A percentile compares a stretch with the other conserved stretches of the same genome.
phyloP scores from a whole-genome alignment of 2,329 filamentous ascomycete species.

The Grosmannia clavigera region DNA sequence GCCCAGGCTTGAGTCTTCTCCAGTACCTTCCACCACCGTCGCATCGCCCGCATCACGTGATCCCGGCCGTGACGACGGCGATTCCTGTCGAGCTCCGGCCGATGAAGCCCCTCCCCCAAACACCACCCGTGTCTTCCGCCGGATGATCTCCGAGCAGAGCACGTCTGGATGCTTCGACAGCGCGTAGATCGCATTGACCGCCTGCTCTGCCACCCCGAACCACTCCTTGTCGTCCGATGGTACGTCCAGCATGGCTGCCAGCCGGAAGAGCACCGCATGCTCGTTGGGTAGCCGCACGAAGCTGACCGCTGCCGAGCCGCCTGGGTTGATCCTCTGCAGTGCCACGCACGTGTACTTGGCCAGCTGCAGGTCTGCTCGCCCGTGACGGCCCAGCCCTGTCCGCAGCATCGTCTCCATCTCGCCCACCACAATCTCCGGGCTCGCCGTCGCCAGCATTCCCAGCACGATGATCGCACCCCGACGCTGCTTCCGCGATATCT shows the following conservation, averaged over 20 bases:
- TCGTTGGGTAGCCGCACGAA: constrained; percentile 80
- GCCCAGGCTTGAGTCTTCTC: not conserved
- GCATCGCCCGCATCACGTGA: constrained; percentile 28
- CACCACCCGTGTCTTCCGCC: constrained; percentile 73
- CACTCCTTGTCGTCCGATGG: constrained; percentile 87
- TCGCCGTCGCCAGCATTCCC: constrained; percentile 89
- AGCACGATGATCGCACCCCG: constrained; percentile 91
- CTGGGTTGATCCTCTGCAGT: constrained; percentile 77
- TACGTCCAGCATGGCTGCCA: constrained; percentile 78
- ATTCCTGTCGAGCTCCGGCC: constrained; percentile 11
- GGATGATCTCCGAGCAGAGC: constrained; percentile 80
- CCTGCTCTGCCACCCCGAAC: constrained; percentile 92
- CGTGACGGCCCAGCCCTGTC: constrained; percentile 73
- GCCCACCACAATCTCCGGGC: constrained; percentile 82
- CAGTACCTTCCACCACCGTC: not conserved
- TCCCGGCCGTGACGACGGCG: constrained; percentile 38
- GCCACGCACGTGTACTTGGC: constrained; percentile 95
- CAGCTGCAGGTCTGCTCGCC: constrained; percentile 70
- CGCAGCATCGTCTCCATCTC: constrained; percentile 92
- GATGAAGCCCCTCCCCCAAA: constrained; percentile 32
- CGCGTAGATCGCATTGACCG: constrained; percentile 87
- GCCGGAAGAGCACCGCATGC: constrained; percentile 69
- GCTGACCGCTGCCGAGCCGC: constrained; percentile 53
- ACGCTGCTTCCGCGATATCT: constrained; percentile 83
- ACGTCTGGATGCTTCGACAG: constrained; percentile 89